Percentiles rank a stretch among this genome's conserved stretches.
These are phyloP conservation scores for Raphanus sativus DNA, from an alignment of 345 rosid genomes.

Conservation along the genomic window DNA sequence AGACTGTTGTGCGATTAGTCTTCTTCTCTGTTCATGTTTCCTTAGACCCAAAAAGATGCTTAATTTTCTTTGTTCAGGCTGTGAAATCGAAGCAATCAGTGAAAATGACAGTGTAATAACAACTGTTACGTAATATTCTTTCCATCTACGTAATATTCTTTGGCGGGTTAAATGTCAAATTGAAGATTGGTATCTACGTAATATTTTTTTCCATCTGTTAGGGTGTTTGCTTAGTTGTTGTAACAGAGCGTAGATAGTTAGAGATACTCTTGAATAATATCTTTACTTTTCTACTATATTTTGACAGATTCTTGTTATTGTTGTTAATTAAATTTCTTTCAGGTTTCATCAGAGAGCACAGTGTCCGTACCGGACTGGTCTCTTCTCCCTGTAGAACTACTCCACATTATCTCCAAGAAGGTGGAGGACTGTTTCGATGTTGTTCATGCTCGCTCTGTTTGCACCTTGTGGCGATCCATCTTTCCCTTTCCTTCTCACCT, in stretches of 20 bases:
- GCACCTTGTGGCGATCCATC: slow-evolving; percentile 8
- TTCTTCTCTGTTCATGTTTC: neutral
- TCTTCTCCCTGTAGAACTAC: slow-evolving; percentile 13
- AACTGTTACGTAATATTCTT: neutral
- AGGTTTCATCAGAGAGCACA: neutral
- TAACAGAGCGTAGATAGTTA: too few relatives aligned
- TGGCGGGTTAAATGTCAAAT: too few relatives aligned
- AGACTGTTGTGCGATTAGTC: neutral
- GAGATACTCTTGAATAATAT: too few relatives aligned
- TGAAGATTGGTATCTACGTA: too few relatives aligned
- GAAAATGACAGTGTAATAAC: neutral
- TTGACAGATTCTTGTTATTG: too few relatives aligned
- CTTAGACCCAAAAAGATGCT: neutral
- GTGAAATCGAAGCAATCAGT: neutral
- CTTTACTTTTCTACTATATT: too few relatives aligned
- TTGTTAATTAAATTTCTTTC: too few relatives aligned
- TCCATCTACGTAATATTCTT: too few relatives aligned
- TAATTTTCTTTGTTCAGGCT: neutral
- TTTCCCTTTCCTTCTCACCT: neutral
- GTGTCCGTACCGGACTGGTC: neutral
- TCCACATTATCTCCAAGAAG: neutral
- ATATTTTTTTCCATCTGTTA: too few relatives aligned
- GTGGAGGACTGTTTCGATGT: slow-evolving; percentile 1
- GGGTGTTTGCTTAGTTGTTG: too few relatives aligned
- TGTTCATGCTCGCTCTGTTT: slow-evolving; percentile 24